Conservation (phyloP, 2,329 filamentous ascomycete species). For the Fusarium pseudoanthophilum region DNA sequence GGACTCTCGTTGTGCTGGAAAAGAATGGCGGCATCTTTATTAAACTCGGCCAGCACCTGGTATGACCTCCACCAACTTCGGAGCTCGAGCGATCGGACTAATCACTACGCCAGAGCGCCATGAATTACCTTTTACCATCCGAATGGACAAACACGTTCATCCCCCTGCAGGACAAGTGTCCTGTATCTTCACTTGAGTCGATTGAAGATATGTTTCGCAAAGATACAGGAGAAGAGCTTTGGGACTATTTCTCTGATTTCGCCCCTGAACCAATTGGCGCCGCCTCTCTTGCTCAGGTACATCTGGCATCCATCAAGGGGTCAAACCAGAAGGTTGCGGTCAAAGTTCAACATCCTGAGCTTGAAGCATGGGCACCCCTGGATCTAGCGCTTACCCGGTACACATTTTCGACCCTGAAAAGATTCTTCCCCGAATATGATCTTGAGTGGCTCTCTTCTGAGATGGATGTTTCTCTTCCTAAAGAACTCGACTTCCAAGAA, state of each 20-base stretch:
- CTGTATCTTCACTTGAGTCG: constrained; percentile 87
- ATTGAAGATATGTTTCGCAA: constrained; percentile 86
- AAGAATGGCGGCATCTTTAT: constrained; percentile 99
- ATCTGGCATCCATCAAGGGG: constrained; percentile 84
- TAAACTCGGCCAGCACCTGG: constrained; percentile 93
- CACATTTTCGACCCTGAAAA: constrained; percentile 89
- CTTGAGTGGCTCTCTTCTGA: constrained; percentile 94
- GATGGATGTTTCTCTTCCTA: constrained; percentile 89
- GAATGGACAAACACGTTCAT: constrained; percentile 98
- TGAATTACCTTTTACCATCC: constrained; percentile 90
- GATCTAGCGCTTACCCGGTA: constrained; percentile 88
- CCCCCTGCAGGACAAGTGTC: constrained; percentile 94
- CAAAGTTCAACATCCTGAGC: constrained; percentile 91
- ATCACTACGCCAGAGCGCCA: constrained; percentile 73
- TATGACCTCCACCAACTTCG: constrained; percentile 48
- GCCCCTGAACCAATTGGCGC: constrained; percentile 84
- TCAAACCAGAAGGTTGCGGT: constrained; percentile 90
- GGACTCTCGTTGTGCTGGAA: constrained; percentile 88
- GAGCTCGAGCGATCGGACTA: constrained; percentile 22
- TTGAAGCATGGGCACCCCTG: constrained; percentile 90
- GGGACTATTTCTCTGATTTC: constrained; percentile 89
- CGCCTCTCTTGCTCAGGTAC: constrained; percentile 93
- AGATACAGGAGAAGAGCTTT: constrained; percentile 83
- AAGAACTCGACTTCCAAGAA: constrained; percentile 88
- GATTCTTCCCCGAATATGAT: constrained; percentile 97